A percentile compares a stretch with the other conserved stretches of the same genome.
phyloP scores from a whole-genome alignment of 2,329 filamentous ascomycete genomes.

The Paraconiothyrium brasiliense region DNA sequence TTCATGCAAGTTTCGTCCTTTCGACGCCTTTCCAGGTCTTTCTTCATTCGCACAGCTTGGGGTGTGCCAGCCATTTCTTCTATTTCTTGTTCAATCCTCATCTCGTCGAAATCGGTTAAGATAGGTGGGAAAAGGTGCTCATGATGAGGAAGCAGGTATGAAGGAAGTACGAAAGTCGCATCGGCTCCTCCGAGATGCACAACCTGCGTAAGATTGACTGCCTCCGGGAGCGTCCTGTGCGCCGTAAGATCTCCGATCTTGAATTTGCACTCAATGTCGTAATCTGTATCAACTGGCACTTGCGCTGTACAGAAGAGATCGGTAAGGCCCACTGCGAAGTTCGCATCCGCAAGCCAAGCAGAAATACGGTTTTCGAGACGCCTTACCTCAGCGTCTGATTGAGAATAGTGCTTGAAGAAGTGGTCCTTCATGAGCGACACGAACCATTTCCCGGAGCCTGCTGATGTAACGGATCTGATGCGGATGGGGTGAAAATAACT shows the following conservation, averaged over 20 bases:
- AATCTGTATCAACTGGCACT: slow-evolving; percentile 59
- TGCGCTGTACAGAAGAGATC: slow-evolving; percentile 57
- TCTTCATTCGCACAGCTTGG: slow-evolving; percentile 52
- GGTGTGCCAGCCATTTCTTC: slow-evolving; percentile 56
- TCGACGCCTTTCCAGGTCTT: slow-evolving; percentile 51
- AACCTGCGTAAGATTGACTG: slow-evolving; percentile 58
- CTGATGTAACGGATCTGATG: slow-evolving; percentile 61
- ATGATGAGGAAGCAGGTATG: slow-evolving; percentile 63
- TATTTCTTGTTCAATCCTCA: slow-evolving; percentile 50
- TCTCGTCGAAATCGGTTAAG: slow-evolving; percentile 46
- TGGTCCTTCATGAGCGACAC: slow-evolving; percentile 57
- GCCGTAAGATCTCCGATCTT: slow-evolving; percentile 60
- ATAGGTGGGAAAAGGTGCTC: slow-evolving; percentile 61
- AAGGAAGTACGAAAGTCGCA: slow-evolving; percentile 59
- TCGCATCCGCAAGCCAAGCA: slow-evolving; percentile 62
- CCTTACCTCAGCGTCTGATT: slow-evolving; percentile 55
- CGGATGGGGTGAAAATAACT: slow-evolving; percentile 63
- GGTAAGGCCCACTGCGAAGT: slow-evolving; percentile 61
- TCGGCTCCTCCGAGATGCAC: slow-evolving; percentile 62
- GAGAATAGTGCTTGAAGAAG: slow-evolving; percentile 60
- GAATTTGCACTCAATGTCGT: slow-evolving; percentile 59
- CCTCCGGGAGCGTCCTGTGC: slow-evolving; percentile 57
- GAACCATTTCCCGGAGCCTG: slow-evolving; percentile 62
- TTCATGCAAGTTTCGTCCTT: slow-evolving; percentile 61
- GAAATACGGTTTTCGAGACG: slow-evolving; percentile 58